These are phyloP conservation scores for Alternaria gansuensis DNA, from an alignment of 2,329 filamentous ascomycete genomes.

Conservation along the genomic window DNA sequence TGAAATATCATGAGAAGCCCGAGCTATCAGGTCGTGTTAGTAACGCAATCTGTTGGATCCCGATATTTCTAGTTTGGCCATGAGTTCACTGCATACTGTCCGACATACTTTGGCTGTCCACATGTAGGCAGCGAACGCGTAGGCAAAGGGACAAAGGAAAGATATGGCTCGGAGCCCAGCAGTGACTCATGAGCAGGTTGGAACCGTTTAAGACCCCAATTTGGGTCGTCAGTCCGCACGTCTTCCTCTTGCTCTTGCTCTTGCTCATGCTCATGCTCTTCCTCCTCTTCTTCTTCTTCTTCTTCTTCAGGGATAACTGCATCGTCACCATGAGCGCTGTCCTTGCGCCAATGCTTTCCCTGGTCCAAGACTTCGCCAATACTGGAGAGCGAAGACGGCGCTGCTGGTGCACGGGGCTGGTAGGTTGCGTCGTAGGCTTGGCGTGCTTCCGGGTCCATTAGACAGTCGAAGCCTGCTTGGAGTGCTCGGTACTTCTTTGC, in stretches of 20 bases:
- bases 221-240: slow-evolving; percentile 34
- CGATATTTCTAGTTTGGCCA: slow-evolving; percentile 22
- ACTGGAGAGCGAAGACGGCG: slow-evolving; percentile 19
- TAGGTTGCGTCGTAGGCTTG: slow-evolving; percentile 42
- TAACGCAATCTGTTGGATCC: slow-evolving; percentile 4
- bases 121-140: slow-evolving; percentile 20
- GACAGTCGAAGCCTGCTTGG: slow-evolving; percentile 43
- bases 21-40: not conserved
- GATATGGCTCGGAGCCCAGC: slow-evolving; percentile 38
- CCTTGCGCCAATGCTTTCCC: slow-evolving; percentile 35
- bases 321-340: slow-evolving; percentile 34
- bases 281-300: slow-evolving; percentile 25
- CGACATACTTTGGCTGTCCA: slow-evolving; percentile 38
- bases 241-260: slow-evolving; percentile 26
- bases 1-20: slow-evolving; percentile 12
- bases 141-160: slow-evolving; percentile 39
- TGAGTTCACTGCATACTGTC: slow-evolving; percentile 28
- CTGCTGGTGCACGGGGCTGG: slow-evolving; percentile 13
- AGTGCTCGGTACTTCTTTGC: slow-evolving; percentile 43
- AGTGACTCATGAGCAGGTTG: slow-evolving; percentile 28
- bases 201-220: slow-evolving; percentile 40
- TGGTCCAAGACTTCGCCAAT: slow-evolving; percentile 28
- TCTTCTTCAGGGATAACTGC: slow-evolving; percentile 29
- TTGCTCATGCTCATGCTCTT: too few species aligned
- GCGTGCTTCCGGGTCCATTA: slow-evolving; percentile 41